Evolutionary conservation across 1,139 yeast genomes (phyloP), one percentile per base, ranked within the genome.

Genomic region (Candida frijolesensis): DNA sequence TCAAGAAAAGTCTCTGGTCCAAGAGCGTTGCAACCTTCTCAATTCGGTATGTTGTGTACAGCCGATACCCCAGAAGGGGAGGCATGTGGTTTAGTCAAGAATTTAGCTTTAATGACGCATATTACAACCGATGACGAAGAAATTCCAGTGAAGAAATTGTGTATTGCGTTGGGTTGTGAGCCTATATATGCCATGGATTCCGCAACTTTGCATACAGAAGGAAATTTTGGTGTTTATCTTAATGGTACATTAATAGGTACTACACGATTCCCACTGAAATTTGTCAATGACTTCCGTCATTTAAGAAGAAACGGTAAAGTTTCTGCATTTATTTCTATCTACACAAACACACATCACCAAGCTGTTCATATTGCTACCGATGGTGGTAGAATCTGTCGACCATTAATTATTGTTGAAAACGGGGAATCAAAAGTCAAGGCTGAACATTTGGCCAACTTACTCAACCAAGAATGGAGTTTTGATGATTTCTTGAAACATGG

Each of bases 11-110:
- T 94, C 41, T 89, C 97, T 2, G 99, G 99, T 48, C 99, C 99
- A 42, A 88, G 99, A 80, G 98, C 99, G 18, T 79, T 94, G 59
- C 99, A 94, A 68, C 99, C 99, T 11, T 95, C 99, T 1, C 99
- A 94, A 71, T 94, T 94, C 68, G 99, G 99, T 65, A 94, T 94
- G 98, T 78, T 94, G 55, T 94, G 99, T 79, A 91, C 99, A 7
- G 89, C 98, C 0, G 99, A 94, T 80, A 94, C 99, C 0, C 99
- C 99, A 2, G 99, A 94, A 80, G 99, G 99, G 78, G 99, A 95
- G 69, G 99, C 99, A 1, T 94, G 99, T 83, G 99, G 99, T 63
- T 80, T 94, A 67, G 99, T 94, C 34, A 94, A 94, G 70, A 94
- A 94, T 65, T 77, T 94, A 67, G 99, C 99, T 1, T 79, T 94